Evolutionary conservation across 2,329 filamentous ascomycete species (phyloP).

Genomic region (Fusarium sp.): DNA sequence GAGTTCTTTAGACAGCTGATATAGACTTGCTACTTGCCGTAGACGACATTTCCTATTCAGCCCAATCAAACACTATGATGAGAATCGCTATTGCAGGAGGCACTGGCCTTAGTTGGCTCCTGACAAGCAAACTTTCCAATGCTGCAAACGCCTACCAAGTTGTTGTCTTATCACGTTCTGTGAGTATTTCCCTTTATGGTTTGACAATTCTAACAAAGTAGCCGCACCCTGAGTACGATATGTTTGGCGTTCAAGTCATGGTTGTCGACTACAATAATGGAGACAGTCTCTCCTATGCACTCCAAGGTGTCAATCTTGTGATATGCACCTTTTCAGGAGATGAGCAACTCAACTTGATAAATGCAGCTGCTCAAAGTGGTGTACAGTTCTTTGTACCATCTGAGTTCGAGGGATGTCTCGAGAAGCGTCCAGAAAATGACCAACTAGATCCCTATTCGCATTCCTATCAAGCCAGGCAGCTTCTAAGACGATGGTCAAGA

Average conservation of each 20-base stretch:
- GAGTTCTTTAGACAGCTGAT: neutral
- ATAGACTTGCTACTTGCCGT: neutral
- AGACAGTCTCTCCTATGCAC: conserved; percentile 70
- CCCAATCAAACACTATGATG: conserved; percentile 56
- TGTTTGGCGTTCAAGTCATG: conserved; percentile 73
- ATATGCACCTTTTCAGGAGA: conserved; percentile 79
- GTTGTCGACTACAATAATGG: conserved; percentile 75
- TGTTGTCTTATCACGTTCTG: conserved; percentile 74
- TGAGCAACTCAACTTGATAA: conserved; percentile 78
- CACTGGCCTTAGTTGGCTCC: conserved; percentile 60
- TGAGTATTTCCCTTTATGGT: conserved; percentile 28
- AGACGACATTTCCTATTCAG: neutral
- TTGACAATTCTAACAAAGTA: conserved; percentile 51
- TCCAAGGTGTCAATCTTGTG: conserved; percentile 80
- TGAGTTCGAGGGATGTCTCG: conserved; percentile 77
- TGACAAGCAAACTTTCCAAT: conserved; percentile 69
- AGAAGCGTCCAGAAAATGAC: conserved; percentile 66
- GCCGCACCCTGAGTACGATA: conserved; percentile 67
- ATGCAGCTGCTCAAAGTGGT: conserved; percentile 73
- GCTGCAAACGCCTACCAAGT: conserved; percentile 72
- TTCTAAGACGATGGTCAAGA: conserved; percentile 67
- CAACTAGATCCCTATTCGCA: conserved; percentile 71
- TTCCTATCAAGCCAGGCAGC: conserved; percentile 64
- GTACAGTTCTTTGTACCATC: conserved; percentile 80
- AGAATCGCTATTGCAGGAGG: conserved; percentile 64